Evolutionary conservation across 176 grass and related monocot genomes (phyloP).

Genomic region (Saccharum spontaneum): DNA sequence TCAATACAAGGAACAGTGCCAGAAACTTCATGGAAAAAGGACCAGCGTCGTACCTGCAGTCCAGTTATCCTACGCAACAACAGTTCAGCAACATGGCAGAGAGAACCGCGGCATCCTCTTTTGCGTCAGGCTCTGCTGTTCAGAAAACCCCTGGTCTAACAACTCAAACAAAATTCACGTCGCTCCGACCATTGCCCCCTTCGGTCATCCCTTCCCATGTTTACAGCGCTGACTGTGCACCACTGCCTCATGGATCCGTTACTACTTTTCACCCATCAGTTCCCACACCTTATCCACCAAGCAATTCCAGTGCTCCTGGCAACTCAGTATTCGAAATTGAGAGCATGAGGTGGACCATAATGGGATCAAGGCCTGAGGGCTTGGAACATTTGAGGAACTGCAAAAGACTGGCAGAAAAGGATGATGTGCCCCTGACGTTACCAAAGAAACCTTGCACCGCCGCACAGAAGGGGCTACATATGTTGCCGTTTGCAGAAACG

Average conservation of each 20-base stretch:
- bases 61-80: constrained; percentile 19
- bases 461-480: constrained; percentile 18
- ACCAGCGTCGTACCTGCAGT: constrained; percentile 28
- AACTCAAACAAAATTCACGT: constrained; percentile 49
- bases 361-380: constrained; percentile 28
- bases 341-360: constrained; percentile 33
- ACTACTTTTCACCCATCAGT: constrained; percentile 25
- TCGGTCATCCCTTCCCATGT: constrained; percentile 46
- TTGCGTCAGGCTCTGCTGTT: constrained; percentile 26
- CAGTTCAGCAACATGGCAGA: constrained; percentile 30
- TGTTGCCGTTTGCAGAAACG: not conserved
- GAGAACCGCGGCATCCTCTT: constrained; percentile 23
- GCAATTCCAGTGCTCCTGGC: constrained; percentile 16
- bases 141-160: constrained; percentile 16
- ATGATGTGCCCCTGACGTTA: constrained; percentile 10
- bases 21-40: constrained; percentile 39
- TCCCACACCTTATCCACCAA: constrained; percentile 1
- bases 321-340: not conserved
- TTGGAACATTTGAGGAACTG: constrained; percentile 25
- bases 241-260: constrained; percentile 35
- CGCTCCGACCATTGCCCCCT: constrained; percentile 52
- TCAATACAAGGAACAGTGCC: constrained; percentile 27
- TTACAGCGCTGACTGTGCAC: constrained; percentile 33
- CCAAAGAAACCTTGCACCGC: constrained; percentile 43
- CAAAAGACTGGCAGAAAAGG: constrained; percentile 42